Conservation (phyloP, 495 filamentous ascomycete genomes). For the Mytilinidion resinicola region DNA sequence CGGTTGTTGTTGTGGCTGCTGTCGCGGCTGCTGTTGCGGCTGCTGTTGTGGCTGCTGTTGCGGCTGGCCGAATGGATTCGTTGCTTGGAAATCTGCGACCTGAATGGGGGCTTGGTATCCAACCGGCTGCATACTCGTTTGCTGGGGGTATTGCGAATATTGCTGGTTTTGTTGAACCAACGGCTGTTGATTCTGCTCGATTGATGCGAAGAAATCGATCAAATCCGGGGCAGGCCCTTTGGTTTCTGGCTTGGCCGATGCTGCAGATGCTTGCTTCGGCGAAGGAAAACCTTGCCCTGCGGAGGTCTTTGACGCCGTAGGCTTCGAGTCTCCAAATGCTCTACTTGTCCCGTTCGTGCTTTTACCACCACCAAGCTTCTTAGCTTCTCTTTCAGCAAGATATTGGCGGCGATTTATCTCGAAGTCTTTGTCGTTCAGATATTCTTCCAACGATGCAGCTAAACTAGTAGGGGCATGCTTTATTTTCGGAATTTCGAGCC, state of each 20-base stretch:
- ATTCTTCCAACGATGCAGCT: constrained; percentile 84
- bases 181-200: constrained; percentile 82
- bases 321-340: constrained; percentile 20
- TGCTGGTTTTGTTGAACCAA: constrained; percentile 48
- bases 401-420: constrained; percentile 91
- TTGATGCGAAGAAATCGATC: constrained; percentile 98
- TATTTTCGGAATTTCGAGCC: constrained; percentile 91
- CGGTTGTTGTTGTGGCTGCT: constrained; percentile 36
- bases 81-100: constrained; percentile 44
- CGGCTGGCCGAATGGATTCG: constrained; percentile 50
- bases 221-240: constrained; percentile 71
- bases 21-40: constrained; percentile 42
- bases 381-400: constrained; percentile 74
- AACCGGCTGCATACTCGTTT: constrained; percentile 39
- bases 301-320: constrained; percentile 29
- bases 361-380: constrained; percentile 50
- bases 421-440: constrained; percentile 92
- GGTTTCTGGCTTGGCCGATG: constrained; percentile 39
- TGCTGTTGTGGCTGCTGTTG: constrained; percentile 38
- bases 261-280: constrained; percentile 25
- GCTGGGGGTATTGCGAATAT: constrained; percentile 38
- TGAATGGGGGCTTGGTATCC: constrained; percentile 32
- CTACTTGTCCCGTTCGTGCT: constrained; percentile 31
- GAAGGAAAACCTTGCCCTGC: constrained; percentile 25
- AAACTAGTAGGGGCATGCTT: constrained; percentile 95